phyloP scores from a whole-genome alignment of 345 rosid species.

The Camelina sativa region DNA sequence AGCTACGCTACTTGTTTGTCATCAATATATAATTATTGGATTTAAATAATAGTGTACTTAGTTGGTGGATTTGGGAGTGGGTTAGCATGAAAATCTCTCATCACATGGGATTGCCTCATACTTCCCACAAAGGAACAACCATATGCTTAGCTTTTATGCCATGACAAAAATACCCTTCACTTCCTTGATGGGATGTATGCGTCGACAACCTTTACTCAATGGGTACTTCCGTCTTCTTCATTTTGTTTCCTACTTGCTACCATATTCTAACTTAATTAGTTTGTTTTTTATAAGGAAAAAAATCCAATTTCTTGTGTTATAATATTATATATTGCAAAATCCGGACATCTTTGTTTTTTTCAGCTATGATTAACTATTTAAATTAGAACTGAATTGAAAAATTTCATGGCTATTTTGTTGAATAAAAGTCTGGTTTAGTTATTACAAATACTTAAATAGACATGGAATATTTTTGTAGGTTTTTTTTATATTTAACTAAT shows the following conservation, averaged over 20 bases:
- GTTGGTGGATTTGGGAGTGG: constrained; percentile 33
- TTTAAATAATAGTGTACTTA: background rate
- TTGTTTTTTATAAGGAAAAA: background rate
- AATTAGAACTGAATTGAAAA: background rate
- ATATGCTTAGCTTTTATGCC: constrained; percentile 29
- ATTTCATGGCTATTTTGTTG: background rate
- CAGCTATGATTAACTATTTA: too few relatives aligned
- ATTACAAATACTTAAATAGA: background rate
- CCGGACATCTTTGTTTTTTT: too few relatives aligned
- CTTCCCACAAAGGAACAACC: constrained; percentile 45
- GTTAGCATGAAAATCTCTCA: constrained; percentile 26
- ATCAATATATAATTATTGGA: background rate
- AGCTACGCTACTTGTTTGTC: background rate
- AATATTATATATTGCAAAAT: too few relatives aligned
- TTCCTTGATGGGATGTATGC: constrained; percentile 37
- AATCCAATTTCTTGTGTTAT: background rate
- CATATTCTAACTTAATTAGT: background rate
- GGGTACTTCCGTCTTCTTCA: constrained; percentile 8
- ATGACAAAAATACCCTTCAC: constrained; percentile 41
- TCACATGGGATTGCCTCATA: constrained; percentile 47
- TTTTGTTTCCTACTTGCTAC: background rate
- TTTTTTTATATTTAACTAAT: background rate
- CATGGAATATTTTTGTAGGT: background rate
- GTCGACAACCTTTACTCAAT: constrained; percentile 22
- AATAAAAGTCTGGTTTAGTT: background rate